Conservation (phyloP, 106 monocot species). For the Gastrodia elata region DNA sequence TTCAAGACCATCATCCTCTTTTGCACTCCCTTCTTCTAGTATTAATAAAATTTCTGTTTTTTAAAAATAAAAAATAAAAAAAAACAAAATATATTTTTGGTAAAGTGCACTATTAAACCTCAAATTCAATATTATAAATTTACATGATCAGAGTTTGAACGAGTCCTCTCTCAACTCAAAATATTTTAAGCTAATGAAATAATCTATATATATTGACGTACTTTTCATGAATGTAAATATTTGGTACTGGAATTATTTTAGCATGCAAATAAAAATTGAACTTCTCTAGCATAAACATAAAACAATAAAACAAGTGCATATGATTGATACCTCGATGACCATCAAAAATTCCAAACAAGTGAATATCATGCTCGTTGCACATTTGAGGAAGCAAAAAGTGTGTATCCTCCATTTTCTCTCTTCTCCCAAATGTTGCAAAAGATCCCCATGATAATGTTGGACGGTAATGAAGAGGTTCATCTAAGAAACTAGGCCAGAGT, state of each 20-base stretch:
- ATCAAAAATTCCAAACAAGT: conserved; percentile 92
- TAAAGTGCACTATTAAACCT: too few species aligned
- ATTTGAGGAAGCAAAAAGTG: conserved; percentile 82
- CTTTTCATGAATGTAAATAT: not conserved
- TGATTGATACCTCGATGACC: conserved; percentile 72
- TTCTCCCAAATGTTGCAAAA: conserved; percentile 82
- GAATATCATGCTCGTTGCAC: conserved; percentile 45
- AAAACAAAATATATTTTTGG: too few species aligned
- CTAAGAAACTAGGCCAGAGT: conserved; percentile 28
- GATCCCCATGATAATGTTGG: conserved; percentile 90
- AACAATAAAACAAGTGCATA: not conserved
- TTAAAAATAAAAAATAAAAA: too few species aligned
- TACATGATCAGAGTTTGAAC: too few species aligned
- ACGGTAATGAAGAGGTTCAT: conserved; percentile 25
- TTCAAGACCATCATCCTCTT: too few species aligned
- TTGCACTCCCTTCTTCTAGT: too few species aligned
- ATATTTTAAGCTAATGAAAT: not conserved
- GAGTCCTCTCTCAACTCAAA: not conserved
- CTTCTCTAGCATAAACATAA: not conserved
- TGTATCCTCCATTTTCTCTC: conserved; percentile 96
- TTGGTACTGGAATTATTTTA: not conserved
- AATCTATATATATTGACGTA: not conserved
- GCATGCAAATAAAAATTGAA: not conserved
- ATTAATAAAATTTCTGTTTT: too few species aligned
- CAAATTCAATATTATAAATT: too few species aligned